Base-by-base conservation (phyloP, 148 eudicot genomes). In the Rhododendron kiyosumense region DNA sequence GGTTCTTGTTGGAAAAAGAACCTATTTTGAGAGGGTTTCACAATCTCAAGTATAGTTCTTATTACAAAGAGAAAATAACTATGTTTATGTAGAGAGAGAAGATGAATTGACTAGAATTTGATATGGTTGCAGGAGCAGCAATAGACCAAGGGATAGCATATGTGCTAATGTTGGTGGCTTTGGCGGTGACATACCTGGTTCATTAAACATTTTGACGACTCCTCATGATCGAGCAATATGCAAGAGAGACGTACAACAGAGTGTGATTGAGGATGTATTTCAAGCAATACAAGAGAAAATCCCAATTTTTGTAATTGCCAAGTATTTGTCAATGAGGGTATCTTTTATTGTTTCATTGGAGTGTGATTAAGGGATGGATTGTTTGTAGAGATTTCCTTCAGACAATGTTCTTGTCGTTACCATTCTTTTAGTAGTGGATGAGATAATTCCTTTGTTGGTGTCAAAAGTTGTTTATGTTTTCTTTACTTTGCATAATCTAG, bases 101-200 rank as follows among this genome's bases (percentile, higher is more conserved):
- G 80, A 77, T 18, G 51, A 41, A 77, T 41, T 77, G 49, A 26
- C 22, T 7, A 26, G 24, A 51, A 49, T 28, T 81, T 15, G 52
- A 17, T 41, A 45, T 51, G 10, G 6, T 52, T 81, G 48, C 78
- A 87, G 88, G 88, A 24, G 51, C 77, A 77, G 59, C 88, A 48
- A 87, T 87, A 5, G 88, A 87, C 69, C 88, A 87, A 52, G 86
- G 86, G 67, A 87, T 87, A 12, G 88, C 88, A 12, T 87, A 71
- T 65, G 51, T 78, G 46, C 65, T 87, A 15, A 84, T 87, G 88
- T 54, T 87, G 86, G 65, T 78, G 88, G 88, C 88, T n/a, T 49
- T 87, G 83, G 79, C 67, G 41, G 86, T 87, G 32, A 87, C 88
- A 18, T 87, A 87, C 67, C 78, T 87, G 51, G 67, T 87, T 45